Evolutionary conservation across 106 monocot genomes (phyloP), one percentile per base, ranked within the genome.

Genomic region (Chionographis japonica): DNA sequence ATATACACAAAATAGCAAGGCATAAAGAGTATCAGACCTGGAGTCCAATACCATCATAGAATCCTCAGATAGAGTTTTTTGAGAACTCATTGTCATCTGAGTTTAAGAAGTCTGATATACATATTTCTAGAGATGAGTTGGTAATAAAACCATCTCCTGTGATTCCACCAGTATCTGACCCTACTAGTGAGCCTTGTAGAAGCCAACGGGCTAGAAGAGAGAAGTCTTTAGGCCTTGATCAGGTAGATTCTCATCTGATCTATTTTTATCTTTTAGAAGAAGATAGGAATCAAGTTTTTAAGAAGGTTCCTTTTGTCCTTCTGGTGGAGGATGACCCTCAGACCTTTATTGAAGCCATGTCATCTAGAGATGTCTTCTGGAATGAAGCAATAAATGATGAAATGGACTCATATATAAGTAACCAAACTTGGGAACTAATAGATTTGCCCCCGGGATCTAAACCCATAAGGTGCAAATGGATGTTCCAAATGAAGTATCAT

Each of bases 341-440:
- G 9, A 46, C 46, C 46, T 27, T 27, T 27, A 27, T 0, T 27
- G 27, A 27, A 27, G 27, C 27, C 27, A 27, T 27, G 27, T 27
- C 27, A 27, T 27, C 27, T n/a, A n/a, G n/a, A n/a, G n/a, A n/a
- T n/a, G n/a, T n/a, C 15, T 11, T 56, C n/a, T 56, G 16, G 56
- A 56, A 56, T 56, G 2, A 56, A 56, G 56, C 56, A 56, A 56
- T 56, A 8, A 12, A 56, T 56, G 56, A 56, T n/a, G 56, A 56
- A 16, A 16, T 56, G 56, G n/a, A 56, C 17, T 56, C 56, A 12
- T 1, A 13, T 14, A 5, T 56, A 17, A 13, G 1, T 13, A 56
- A 56, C n/a, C 56, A 56, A 56, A 56, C 56, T 3, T 56, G 12
- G 56, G 17, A 14, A 56, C 56, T 56, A 5, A 17, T 56, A n/a